Percentiles rank a stretch among this genome's conserved stretches.
Evolutionary conservation across 2,329 filamentous ascomycete species (phyloP).

Genomic region (Verticillium zaregamsianum): DNA sequence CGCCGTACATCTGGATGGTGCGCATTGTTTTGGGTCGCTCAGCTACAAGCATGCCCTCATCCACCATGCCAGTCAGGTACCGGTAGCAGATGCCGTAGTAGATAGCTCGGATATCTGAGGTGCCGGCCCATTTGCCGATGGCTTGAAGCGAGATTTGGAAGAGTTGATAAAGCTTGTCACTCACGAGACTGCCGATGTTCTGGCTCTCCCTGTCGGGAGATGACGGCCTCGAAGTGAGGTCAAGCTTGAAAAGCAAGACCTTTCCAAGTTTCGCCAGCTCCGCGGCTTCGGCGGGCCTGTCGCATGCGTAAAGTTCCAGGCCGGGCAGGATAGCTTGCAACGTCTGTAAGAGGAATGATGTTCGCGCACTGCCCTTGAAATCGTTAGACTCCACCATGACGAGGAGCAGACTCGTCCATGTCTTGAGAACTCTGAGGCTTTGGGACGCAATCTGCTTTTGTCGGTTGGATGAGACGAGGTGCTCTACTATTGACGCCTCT

Average conservation of each 20-base stretch:
- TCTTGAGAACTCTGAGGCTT: conserved; percentile 65
- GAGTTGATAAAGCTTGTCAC: conserved; percentile 85
- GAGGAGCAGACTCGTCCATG: conserved; percentile 81
- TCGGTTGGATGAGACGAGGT: conserved; percentile 60
- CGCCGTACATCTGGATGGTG: conserved; percentile 64
- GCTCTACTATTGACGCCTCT: conserved; percentile 55
- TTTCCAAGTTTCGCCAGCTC: conserved; percentile 76
- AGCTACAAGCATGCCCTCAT: conserved; percentile 43
- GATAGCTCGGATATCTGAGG: conserved; percentile 68
- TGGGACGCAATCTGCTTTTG: conserved; percentile 52
- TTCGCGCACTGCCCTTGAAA: conserved; percentile 67
- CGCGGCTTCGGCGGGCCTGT: conserved; percentile 64
- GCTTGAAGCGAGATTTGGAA: conserved; percentile 84
- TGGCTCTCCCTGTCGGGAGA: conserved; percentile 38
- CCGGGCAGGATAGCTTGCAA: conserved; percentile 86
- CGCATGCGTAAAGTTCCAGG: conserved; percentile 70
- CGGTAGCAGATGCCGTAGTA: conserved; percentile 92
- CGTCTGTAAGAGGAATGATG: conserved; percentile 77
- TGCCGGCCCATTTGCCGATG: conserved; percentile 68
- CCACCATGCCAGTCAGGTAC: conserved; percentile 69
- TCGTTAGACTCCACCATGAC: conserved; percentile 81
- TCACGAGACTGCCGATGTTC: conserved; percentile 65
- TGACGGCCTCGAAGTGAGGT: conserved; percentile 42
- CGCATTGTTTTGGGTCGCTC: conserved; percentile 63
- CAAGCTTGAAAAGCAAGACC: conserved; percentile 66